These are phyloP conservation scores for Lactarius hengduanensis DNA, from an alignment of 768 basidiomycete species.

Conservation along the genomic window DNA sequence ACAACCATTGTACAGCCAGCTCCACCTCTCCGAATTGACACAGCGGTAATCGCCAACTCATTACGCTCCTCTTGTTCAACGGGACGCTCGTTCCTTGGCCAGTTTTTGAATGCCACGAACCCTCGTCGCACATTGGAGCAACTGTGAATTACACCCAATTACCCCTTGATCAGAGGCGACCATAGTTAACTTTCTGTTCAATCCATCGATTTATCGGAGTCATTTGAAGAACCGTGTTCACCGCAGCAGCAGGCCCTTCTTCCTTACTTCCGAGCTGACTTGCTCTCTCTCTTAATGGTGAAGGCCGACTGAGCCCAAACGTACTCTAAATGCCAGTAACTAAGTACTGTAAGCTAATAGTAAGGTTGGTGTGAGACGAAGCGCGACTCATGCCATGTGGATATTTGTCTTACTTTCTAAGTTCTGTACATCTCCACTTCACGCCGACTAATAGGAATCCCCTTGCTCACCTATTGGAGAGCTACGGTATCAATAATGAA, in stretches of 20 bases:
- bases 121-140: too few relatives aligned
- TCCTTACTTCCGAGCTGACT: neutral
- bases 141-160: too few relatives aligned
- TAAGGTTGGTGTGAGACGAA: neutral
- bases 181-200: neutral
- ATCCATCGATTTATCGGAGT: neutral
- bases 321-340: neutral
- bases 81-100: too few relatives aligned
- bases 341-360: neutral
- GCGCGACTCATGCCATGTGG: neutral
- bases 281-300: neutral
- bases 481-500: neutral
- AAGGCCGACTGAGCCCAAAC: neutral
- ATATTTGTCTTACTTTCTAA: neutral
- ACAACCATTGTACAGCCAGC: neutral
- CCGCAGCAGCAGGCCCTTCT: neutral
- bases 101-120: too few relatives aligned
- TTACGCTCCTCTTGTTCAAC: too few relatives aligned
- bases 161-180: too few relatives aligned
- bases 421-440: neutral
- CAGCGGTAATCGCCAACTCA: too few relatives aligned
- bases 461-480: neutral
- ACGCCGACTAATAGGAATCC: neutral
- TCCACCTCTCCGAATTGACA: too few relatives aligned
- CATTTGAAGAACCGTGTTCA: too few relatives aligned